Percentiles rank a stretch among this genome's conserved stretches.
phyloP scores from a whole-genome alignment of 2,329 filamentous ascomycete species.

The Penicillium sp. region DNA sequence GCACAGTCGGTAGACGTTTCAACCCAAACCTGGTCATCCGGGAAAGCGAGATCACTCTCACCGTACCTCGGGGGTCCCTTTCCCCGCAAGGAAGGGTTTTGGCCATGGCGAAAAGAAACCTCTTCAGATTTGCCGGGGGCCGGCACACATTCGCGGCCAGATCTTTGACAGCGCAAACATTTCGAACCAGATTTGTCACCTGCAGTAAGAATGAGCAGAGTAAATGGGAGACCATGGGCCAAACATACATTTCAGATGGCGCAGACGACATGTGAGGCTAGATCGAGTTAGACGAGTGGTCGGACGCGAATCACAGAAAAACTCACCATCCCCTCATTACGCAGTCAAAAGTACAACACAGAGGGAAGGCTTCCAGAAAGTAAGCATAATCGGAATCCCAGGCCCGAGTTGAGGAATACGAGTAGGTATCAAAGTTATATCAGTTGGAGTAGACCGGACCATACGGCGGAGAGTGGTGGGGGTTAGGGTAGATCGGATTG shows the following conservation, averaged over 20 bases:
- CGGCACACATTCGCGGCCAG: conserved; percentile 38
- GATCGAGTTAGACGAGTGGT: conserved; percentile 9
- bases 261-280: conserved; percentile 41
- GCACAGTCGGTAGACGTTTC: conserved; percentile 31
- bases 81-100: conserved; percentile 38
- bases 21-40: conserved; percentile 37
- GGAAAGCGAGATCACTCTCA: conserved; percentile 37
- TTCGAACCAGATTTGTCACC: conserved; percentile 39
- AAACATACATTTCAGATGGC: conserved; percentile 40
- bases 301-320: background rate
- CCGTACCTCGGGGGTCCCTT: conserved; percentile 38
- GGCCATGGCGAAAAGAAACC: conserved; percentile 40
- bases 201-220: conserved; percentile 8
- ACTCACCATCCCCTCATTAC: conserved; percentile 45
- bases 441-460: background rate
- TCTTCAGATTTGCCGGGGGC: conserved; percentile 37
- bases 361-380: conserved; percentile 28
- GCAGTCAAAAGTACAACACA: conserved; percentile 26
- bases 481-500: conserved; percentile 8
- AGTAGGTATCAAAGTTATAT: conserved; percentile 14
- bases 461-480: conserved; percentile 11
- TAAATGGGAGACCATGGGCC: background rate
- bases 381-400: conserved; percentile 15
- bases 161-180: conserved; percentile 40
- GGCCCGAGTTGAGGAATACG: conserved; percentile 4